Evolutionary conservation across 805 yeast genomes (phyloP).

Genomic region (Hanseniaspora taiwanica): DNA sequence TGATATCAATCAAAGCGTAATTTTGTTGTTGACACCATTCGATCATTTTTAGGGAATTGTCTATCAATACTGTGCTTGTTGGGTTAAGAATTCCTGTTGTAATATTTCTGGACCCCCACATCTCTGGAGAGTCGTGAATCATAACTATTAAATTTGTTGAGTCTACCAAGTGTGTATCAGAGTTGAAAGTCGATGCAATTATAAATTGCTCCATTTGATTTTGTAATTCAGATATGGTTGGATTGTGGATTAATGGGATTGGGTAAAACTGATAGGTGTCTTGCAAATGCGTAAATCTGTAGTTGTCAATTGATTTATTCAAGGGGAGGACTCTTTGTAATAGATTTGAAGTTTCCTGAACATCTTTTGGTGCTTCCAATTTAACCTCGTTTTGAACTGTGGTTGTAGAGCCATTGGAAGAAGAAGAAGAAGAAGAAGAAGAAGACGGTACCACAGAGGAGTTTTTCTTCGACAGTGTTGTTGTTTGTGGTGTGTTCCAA

Average conservation of each 20-base stretch:
- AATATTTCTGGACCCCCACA: conserved; percentile 82
- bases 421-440: not conserved
- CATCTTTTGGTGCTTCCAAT: not conserved
- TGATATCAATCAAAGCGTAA: conserved; percentile 74
- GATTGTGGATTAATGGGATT: conserved; percentile 42
- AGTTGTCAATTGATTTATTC: conserved; percentile 62
- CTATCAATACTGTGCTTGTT: conserved; percentile 56
- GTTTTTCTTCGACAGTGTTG: not conserved
- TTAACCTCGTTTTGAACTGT: not conserved
- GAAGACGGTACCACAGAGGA: not conserved
- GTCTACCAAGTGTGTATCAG: conserved; percentile 49
- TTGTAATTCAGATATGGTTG: not conserved
- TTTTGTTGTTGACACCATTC: conserved; percentile 50
- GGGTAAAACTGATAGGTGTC: conserved; percentile 44
- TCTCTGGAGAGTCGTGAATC: conserved; percentile 83
- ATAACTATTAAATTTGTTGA: conserved; percentile 52
- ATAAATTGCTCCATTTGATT: not conserved
- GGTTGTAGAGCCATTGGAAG: not conserved
- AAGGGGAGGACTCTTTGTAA: conserved; percentile 34
- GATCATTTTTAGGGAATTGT: conserved; percentile 56
- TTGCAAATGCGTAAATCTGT: conserved; percentile 49
- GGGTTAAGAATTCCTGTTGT: conserved; percentile 66
- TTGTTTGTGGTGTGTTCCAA: not conserved
- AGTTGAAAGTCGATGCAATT: not conserved
- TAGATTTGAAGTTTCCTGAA: conserved; percentile 1